These are phyloP conservation scores for Rosellinia necatrix DNA, from an alignment of 2,329 filamentous ascomycete genomes.

Conservation along the genomic window DNA sequence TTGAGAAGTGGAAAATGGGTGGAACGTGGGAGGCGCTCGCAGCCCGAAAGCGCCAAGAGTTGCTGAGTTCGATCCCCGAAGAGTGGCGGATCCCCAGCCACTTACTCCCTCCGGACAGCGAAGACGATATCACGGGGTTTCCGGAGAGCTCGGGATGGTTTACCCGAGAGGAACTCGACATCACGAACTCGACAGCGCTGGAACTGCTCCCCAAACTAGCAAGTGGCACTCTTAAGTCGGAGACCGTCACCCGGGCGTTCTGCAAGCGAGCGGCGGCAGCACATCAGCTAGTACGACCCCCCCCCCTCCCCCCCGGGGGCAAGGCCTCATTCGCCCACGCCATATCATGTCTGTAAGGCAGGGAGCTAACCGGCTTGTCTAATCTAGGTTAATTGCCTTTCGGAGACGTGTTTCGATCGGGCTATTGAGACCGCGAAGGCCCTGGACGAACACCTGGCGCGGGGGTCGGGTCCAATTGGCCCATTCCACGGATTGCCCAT, in stretches of 20 bases:
- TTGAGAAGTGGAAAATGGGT: conserved; percentile 27
- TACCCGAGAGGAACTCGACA: conserved; percentile 47
- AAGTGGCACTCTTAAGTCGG: conserved; percentile 44
- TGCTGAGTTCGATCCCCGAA: conserved; percentile 56
- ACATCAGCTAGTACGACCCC: conserved; percentile 41
- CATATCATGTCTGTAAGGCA: not conserved
- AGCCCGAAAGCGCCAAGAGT: conserved; percentile 49
- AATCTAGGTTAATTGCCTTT: conserved; percentile 53
- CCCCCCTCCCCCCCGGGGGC: no score
- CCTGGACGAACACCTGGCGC: conserved; percentile 56
- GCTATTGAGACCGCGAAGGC: conserved; percentile 53
- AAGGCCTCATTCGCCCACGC: not conserved
- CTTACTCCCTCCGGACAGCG: conserved; percentile 57
- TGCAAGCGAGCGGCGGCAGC: conserved; percentile 46
- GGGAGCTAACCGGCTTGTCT: conserved; percentile 8
- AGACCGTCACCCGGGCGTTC: conserved; percentile 44
- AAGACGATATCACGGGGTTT: conserved; percentile 61
- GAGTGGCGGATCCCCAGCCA: conserved; percentile 61
- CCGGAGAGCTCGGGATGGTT: conserved; percentile 65
- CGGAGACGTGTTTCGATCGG: conserved; percentile 59
- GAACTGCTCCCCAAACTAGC: conserved; percentile 44
- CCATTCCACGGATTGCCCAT: conserved; percentile 69
- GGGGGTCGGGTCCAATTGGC: conserved; percentile 54
- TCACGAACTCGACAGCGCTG: conserved; percentile 42
- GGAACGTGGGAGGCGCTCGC: conserved; percentile 48